phyloP scores from a whole-genome alignment of 352 stramenopile species.

The Phytophthora aleatoria region DNA sequence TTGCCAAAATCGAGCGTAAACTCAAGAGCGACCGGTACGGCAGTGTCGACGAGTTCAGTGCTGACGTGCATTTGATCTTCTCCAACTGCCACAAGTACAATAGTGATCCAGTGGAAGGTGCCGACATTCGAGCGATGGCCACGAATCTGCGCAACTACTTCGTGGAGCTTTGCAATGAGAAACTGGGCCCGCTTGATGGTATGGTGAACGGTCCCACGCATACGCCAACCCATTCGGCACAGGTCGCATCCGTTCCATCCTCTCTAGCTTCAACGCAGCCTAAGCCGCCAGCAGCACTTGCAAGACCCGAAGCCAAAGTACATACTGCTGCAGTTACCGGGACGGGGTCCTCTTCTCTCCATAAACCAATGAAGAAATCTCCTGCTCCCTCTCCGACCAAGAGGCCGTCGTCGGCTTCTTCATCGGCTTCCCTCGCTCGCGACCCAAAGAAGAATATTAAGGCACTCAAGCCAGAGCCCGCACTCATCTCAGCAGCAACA shows the following conservation, averaged over 20 bases:
- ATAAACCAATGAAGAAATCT: constrained; percentile 39
- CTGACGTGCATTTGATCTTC: constrained; percentile 88
- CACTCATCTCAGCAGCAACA: background rate
- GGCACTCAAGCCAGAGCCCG: constrained; percentile 7
- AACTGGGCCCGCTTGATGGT: constrained; percentile 49
- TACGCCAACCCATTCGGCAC: constrained; percentile 18
- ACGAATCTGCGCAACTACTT: constrained; percentile 84
- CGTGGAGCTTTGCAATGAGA: constrained; percentile 72
- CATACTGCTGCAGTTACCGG: constrained; percentile 10
- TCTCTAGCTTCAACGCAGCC: constrained; percentile 17
- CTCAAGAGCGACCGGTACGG: constrained; percentile 84
- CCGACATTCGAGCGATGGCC: constrained; percentile 88
- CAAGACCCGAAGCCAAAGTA: constrained; percentile 15
- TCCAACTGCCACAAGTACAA: constrained; percentile 92
- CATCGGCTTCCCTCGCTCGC: constrained; percentile 3
- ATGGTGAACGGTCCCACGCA: constrained; percentile 27
- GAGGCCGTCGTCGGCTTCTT: constrained; percentile 12
- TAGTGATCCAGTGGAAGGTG: constrained; percentile 83
- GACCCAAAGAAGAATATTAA: constrained; percentile 27
- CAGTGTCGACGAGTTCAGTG: constrained; percentile 80
- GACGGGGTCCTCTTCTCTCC: constrained; percentile 16
- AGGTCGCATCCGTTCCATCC: constrained; percentile 1
- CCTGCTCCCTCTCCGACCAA: constrained; percentile 32
- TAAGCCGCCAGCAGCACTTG: constrained; percentile 16
- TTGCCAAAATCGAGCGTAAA: constrained; percentile 88